Evolutionary conservation across 345 rosid genomes (phyloP), one percentile per base, ranked within the genome.

Genomic region (Salix udensis): DNA sequence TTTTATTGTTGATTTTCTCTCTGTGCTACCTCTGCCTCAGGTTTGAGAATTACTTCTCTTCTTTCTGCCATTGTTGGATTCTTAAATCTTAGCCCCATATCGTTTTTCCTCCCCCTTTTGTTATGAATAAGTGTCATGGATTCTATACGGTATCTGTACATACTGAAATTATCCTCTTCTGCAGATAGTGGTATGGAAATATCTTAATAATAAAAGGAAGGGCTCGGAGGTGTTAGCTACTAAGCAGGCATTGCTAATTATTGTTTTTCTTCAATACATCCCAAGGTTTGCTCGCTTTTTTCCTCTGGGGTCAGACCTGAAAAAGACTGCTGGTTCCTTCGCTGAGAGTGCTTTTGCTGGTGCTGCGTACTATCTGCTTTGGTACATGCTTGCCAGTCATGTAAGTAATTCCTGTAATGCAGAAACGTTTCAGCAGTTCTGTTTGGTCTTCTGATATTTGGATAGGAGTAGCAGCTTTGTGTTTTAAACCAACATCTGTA

Each of bases 381-480:
- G 98, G 96, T 94, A 92, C 86, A 53, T 94, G 87, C 92, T 92
- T 72, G 89, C 94, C 23, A 91, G 98, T 74, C 98, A 94, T 82
- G 98, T 91, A 82, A 87, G 98, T 78, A 10, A n/a, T 53, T 74
- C 2, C 36, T 50, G 6, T 10, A 10, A 58, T 58, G 68, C 24
- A n/a, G 30, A 40, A 21, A 39, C 23, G 15, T n/a, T 36, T 24
- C 52, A 7, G 24, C 11, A 23, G 67, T 50, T 14, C 16, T 28
- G 7, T 11, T 12, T 58, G 13, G 6, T 65, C 36, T 39, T 53
- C 8, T 26, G 6, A 16, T 26, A 26, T 31, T 50, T 23, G n/a
- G 53, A 39, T 16, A 24, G 64, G 36, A 26, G 14, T 31, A 4
- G 26, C 13, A 2, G 6, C 15, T 2, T 58, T 58, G 28, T 58